Evolutionary conservation across 768 basidiomycete species (phyloP).

Genomic region (Tricholoma matsutake): DNA sequence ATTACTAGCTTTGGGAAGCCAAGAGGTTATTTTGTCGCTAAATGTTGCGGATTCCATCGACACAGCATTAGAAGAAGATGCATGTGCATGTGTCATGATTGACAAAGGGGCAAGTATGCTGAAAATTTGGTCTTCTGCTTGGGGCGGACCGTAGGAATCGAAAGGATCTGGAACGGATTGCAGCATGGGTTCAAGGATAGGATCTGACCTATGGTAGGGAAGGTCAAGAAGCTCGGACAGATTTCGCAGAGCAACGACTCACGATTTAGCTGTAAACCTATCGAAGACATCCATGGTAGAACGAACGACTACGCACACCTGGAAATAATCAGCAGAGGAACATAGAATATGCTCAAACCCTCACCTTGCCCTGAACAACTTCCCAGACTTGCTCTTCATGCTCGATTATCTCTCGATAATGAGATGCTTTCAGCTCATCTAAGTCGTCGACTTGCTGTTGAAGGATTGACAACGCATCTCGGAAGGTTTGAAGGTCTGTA

Average conservation of each 20-base stretch:
- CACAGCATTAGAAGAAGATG: conserved; percentile 59
- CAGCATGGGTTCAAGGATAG: conserved; percentile 87
- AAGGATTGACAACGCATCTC: conserved; percentile 75
- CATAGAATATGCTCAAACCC: conserved; percentile 8
- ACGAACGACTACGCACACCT: conserved; percentile 81
- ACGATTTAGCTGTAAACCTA: conserved; percentile 83
- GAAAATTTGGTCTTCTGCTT: conserved; percentile 88
- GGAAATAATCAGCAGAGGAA: conserved; percentile 10
- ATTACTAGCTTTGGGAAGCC: conserved; percentile 47
- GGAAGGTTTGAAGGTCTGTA: conserved; percentile 83
- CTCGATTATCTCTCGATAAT: conserved; percentile 86
- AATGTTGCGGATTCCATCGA: conserved; percentile 33
- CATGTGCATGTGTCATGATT: conserved; percentile 54
- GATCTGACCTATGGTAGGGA: conserved; percentile 62
- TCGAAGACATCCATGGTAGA: conserved; percentile 94
- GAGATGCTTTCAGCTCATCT: conserved; percentile 77
- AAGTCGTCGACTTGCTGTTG: conserved; percentile 91
- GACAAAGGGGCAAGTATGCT: conserved; percentile 87
- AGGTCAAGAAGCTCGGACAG: conserved; percentile 1
- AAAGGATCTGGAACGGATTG: conserved; percentile 91
- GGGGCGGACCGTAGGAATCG: conserved; percentile 86
- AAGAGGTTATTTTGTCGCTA: conserved; percentile 38
- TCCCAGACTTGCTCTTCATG: conserved; percentile 98
- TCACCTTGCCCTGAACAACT: conserved; percentile 79
- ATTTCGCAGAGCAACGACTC: conserved; percentile 32